A percentile compares a stretch with the other conserved stretches of the same genome.
phyloP scores from a whole-genome alignment of 768 basidiomycete genomes.

The Pilatotrama ljubarskyi region DNA sequence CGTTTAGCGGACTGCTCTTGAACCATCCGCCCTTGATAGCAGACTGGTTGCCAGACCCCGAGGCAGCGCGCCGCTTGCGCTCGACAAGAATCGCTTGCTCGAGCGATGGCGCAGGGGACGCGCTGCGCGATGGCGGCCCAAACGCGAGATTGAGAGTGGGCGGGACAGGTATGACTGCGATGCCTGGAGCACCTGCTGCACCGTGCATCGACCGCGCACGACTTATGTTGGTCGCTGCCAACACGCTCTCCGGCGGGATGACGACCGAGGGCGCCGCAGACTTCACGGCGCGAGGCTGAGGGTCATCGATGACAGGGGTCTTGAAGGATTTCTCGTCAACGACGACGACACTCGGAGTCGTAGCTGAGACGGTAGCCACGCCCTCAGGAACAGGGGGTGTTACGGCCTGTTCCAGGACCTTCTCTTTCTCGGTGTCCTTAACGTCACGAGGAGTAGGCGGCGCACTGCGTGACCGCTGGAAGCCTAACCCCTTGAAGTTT shows the following conservation, averaged over 20 bases:
- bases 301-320: background rate
- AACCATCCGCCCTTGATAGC: conserved; percentile 56
- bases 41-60: conserved; percentile 23
- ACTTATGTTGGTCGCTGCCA: conserved; percentile 2
- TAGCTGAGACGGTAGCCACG: background rate
- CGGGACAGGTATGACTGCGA: conserved; percentile 14
- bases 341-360: background rate
- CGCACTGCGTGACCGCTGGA: conserved; percentile 28
- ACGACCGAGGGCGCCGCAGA: background rate
- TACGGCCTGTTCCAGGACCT: background rate
- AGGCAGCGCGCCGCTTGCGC: conserved; percentile 53
- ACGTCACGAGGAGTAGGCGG: conserved; percentile 28
- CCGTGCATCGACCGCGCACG: conserved; percentile 10
- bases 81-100: conserved; percentile 72
- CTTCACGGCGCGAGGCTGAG: background rate
- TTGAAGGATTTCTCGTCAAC: background rate
- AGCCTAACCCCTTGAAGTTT: conserved; percentile 26
- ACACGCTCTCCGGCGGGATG: conserved; percentile 1
- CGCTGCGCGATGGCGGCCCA: conserved; percentile 34
- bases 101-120: conserved; percentile 56
- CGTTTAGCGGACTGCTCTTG: conserved; percentile 72
- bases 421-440: background rate
- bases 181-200: background rate
- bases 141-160: conserved; percentile 14
- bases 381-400: conserved; percentile 16